Percentiles rank a stretch among this genome's conserved stretches.
These are phyloP conservation scores for Massospora cicadina DNA, from an alignment of 371 early-diverging fungal species.

Conservation along the genomic window DNA sequence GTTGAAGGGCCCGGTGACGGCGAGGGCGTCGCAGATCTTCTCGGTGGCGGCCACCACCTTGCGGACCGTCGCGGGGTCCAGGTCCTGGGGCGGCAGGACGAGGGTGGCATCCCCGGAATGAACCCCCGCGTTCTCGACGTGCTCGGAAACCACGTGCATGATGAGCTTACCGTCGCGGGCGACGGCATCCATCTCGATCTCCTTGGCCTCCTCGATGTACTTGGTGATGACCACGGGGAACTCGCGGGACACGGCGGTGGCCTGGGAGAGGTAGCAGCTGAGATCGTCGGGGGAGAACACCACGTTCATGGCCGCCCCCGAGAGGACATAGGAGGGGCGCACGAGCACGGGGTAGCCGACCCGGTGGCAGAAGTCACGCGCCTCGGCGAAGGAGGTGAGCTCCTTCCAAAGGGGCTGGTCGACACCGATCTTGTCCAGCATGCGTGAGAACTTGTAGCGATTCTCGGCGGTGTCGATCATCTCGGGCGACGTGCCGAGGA, in stretches of 20 bases:
- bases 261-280: conserved; percentile 48
- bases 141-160: conserved; percentile 78
- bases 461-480: conserved; percentile 86
- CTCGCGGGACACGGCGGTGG: conserved; percentile 71
- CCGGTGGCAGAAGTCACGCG: conserved; percentile 52
- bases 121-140: conserved; percentile 90
- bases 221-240: conserved; percentile 89
- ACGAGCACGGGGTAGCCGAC: conserved; percentile 87
- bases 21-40: conserved; percentile 69
- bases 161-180: conserved; percentile 64
- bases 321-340: conserved; percentile 86
- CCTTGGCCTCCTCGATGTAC: conserved; percentile 81
- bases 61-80: conserved; percentile 37
- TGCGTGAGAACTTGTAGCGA: conserved; percentile 79
- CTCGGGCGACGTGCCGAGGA: conserved; percentile 77
- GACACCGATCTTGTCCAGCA: conserved; percentile 73
- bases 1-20: conserved; percentile 89
- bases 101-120: conserved; percentile 94
- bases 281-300: conserved; percentile 56
- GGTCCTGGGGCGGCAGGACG: conserved; percentile 62
- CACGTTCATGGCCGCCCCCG: conserved; percentile 94
- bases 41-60: conserved; percentile 56
- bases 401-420: conserved; percentile 93
- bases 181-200: conserved; percentile 87
- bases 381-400: conserved; percentile 58